phyloP scores from a whole-genome alignment of 495 filamentous ascomycete species.

The Symbiotaphrina buchneri region DNA sequence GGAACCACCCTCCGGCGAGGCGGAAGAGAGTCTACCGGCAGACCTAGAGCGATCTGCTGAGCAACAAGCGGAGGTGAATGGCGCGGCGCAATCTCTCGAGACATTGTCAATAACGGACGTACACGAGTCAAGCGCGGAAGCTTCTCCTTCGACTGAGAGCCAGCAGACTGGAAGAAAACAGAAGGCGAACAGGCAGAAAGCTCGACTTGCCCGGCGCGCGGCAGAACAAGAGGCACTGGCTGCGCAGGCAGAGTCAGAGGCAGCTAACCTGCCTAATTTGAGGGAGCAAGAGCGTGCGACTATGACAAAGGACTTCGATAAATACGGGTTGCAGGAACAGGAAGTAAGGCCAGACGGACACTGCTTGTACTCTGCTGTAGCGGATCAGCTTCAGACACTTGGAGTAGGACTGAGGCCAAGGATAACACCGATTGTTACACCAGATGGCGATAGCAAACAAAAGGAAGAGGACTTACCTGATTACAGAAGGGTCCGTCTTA shows the following conservation, averaged over 20 bases:
- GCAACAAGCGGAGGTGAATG: slow-evolving; percentile 5
- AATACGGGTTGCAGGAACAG: slow-evolving; percentile 42
- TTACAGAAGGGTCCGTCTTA: slow-evolving; percentile 22
- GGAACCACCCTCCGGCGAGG: slow-evolving; percentile 8
- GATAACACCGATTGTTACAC: slow-evolving; percentile 6
- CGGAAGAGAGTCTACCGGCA: slow-evolving; percentile 7
- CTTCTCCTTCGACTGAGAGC: too few species aligned
- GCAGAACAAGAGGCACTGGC: slow-evolving; percentile 56
- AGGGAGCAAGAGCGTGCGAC: slow-evolving; percentile 43
- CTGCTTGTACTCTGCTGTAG: slow-evolving; percentile 85
- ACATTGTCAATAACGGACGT: slow-evolving; percentile 1
- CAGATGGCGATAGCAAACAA: slow-evolving; percentile 1
- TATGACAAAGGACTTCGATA: slow-evolving; percentile 42
- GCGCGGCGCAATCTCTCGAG: slow-evolving; percentile 5
- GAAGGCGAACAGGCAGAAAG: slow-evolving; percentile 83
- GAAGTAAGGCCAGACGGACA: slow-evolving; percentile 80
- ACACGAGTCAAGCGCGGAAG: too few species aligned
- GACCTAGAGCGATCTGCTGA: slow-evolving; percentile 5
- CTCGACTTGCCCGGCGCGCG: slow-evolving; percentile 66
- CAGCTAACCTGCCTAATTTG: slow-evolving; percentile 47
- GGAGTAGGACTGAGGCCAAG: slow-evolving; percentile 23
- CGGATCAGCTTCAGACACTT: slow-evolving; percentile 43
- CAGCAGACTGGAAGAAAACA: too few species aligned
- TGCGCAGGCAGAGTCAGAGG: slow-evolving; percentile 47
- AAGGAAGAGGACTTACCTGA: slow-evolving; percentile 8